A percentile compares a stretch with the other conserved stretches of the same genome.
phyloP scores from a whole-genome alignment of 345 rosid species.

The Eucalyptus shirleyi region DNA sequence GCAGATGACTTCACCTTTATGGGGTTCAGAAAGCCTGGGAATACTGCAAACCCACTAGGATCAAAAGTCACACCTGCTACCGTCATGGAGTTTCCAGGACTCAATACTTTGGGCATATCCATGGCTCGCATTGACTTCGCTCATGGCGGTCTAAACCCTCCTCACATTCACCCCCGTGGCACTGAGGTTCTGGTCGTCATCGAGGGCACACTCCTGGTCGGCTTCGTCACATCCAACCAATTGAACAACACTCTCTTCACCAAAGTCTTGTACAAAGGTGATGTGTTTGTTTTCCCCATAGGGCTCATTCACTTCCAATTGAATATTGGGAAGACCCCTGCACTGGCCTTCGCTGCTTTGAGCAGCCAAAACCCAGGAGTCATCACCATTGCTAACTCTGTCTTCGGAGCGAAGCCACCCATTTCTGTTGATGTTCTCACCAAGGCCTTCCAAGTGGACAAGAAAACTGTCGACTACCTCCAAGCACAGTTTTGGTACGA shows the following conservation, averaged over 20 bases:
- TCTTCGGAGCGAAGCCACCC: neutral
- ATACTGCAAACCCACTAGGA: conserved; percentile 2
- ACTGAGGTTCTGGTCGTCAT: neutral
- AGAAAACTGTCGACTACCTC: no score
- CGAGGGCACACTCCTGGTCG: neutral
- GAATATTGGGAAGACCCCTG: neutral
- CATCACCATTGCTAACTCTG: neutral
- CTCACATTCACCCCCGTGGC: conserved; percentile 18
- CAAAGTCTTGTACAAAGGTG: neutral
- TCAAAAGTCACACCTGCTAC: neutral
- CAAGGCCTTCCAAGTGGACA: neutral
- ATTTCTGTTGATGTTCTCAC: conserved; percentile 8
- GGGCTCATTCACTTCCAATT: conserved; percentile 2
- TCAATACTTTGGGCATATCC: conserved; percentile 13
- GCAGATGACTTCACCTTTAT: neutral
- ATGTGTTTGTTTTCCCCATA: neutral
- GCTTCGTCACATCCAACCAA: conserved; percentile 3
- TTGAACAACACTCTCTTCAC: neutral
- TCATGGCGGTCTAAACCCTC: conserved; percentile 19
- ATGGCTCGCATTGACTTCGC: conserved; percentile 8
- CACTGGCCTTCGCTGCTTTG: neutral
- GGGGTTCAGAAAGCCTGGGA: conserved; percentile 1
- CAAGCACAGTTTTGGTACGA: neutral
- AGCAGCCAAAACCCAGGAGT: conserved; percentile 3
- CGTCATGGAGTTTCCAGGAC: neutral